These are phyloP conservation scores for Beauveria pseudobassiana DNA, from an alignment of 2,329 filamentous ascomycete species.

Conservation along the genomic window DNA sequence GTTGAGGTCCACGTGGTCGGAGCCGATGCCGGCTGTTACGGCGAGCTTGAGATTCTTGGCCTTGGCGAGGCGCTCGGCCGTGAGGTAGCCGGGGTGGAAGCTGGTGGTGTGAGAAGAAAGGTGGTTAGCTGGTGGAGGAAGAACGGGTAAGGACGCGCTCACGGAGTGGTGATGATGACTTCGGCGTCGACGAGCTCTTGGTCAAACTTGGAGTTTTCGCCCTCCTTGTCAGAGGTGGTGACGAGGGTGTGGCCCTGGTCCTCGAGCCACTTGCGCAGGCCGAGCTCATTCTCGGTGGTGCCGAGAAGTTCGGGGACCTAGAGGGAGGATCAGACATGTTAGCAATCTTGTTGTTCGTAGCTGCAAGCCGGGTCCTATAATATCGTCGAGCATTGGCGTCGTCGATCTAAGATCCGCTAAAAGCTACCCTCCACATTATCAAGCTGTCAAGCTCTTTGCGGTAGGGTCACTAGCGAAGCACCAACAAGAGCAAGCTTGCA, in stretches of 20 bases:
- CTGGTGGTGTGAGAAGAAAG: constrained; percentile 33
- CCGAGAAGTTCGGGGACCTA: constrained; percentile 77
- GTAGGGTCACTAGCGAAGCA: background rate
- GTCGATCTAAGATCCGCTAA: background rate
- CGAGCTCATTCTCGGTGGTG: constrained; percentile 97
- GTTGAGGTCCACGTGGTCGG: constrained; percentile 95
- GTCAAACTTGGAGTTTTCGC: constrained; percentile 87
- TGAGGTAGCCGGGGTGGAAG: constrained; percentile 98
- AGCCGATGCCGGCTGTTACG: constrained; percentile 94
- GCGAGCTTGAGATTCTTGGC: constrained; percentile 99
- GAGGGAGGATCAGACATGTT: constrained; percentile 7
- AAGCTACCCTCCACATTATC: background rate
- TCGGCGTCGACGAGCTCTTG: constrained; percentile 94
- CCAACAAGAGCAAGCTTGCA: background rate
- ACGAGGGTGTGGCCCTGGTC: constrained; percentile 92
- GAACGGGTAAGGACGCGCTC: constrained; percentile 19
- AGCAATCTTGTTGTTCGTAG: background rate
- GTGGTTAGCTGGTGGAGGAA: background rate
- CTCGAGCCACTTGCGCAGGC: constrained; percentile 95
- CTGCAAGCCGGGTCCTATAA: background rate
- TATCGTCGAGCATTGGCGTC: background rate
- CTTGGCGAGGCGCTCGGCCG: constrained; percentile 89
- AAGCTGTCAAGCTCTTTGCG: background rate
- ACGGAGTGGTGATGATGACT: constrained; percentile 99
- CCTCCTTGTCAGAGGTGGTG: constrained; percentile 97